Conservation (phyloP, 176 grass and related monocot species). For the Alopecurus myosuroides region DNA sequence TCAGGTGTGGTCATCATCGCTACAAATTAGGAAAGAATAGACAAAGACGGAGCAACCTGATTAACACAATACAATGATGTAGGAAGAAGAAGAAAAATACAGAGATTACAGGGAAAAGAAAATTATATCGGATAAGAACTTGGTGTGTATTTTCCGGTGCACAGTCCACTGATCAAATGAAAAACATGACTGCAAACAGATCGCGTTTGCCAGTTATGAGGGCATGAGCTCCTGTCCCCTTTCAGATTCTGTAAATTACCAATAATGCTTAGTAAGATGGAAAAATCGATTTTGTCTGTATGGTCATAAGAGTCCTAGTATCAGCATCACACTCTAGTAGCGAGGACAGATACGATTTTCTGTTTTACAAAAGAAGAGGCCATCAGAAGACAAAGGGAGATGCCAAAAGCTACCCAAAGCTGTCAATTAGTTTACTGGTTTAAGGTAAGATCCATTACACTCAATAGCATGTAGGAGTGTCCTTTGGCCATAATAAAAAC, state of each 20-base stretch:
- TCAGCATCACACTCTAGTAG: neutral
- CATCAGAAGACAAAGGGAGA: conserved; percentile 9
- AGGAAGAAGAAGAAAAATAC: neutral
- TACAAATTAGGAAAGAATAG: neutral
- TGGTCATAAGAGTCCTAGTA: neutral
- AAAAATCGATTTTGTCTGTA: neutral
- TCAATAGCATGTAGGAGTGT: neutral
- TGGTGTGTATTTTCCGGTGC: neutral
- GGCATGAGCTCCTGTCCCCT: neutral
- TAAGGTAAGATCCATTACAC: neutral
- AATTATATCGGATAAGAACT: too few relatives aligned
- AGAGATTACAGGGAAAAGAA: too few relatives aligned
- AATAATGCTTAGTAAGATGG: neutral
- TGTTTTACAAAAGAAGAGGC: neutral
- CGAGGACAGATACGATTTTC: neutral
- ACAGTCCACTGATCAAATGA: neutral
- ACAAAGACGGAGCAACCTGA: neutral
- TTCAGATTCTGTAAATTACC: neutral
- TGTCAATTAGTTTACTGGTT: neutral
- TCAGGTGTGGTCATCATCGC: neutral
- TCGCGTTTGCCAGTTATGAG: neutral
- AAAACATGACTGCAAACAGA: neutral
- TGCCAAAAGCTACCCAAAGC: neutral
- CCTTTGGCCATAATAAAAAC: neutral
- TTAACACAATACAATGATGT: neutral